Percentiles rank a stretch among this genome's conserved stretches.
Conservation (phyloP, 768 basidiomycete species). For the Pulveroboletus frians region DNA sequence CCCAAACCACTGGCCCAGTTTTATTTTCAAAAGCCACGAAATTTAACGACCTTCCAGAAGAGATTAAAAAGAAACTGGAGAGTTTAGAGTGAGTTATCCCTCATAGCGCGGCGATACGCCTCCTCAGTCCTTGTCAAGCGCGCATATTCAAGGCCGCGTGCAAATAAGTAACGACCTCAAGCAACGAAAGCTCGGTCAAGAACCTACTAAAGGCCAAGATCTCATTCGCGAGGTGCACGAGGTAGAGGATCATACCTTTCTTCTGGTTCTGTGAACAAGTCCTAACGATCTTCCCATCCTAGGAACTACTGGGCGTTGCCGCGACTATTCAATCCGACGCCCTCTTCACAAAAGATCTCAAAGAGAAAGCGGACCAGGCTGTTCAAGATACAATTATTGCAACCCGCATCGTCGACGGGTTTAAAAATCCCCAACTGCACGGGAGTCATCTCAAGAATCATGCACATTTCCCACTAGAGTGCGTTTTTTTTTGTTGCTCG, state of each 20-base stretch:
- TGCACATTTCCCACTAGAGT: slow-evolving; percentile 81
- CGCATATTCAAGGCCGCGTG: slow-evolving; percentile 69
- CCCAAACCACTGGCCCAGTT: slow-evolving; percentile 25
- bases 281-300: neutral
- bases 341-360: slow-evolving; percentile 63
- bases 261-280: neutral
- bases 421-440: slow-evolving; percentile 68
- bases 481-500: slow-evolving; percentile 22
- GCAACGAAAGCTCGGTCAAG: slow-evolving; percentile 69
- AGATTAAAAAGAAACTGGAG: slow-evolving; percentile 59
- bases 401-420: slow-evolving; percentile 73
- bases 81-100: slow-evolving; percentile 56
- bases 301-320: slow-evolving; percentile 65
- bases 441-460: slow-evolving; percentile 70
- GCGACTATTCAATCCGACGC: slow-evolving; percentile 63
- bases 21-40: slow-evolving; percentile 53
- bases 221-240: slow-evolving; percentile 63
- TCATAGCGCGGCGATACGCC: neutral
- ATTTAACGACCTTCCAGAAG: slow-evolving; percentile 78
- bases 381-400: slow-evolving; percentile 78
- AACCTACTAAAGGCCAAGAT: slow-evolving; percentile 68
- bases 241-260: slow-evolving; percentile 32
- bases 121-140: slow-evolving; percentile 34
- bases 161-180: slow-evolving; percentile 79
- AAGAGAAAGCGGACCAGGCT: slow-evolving; percentile 68